phyloP scores from a whole-genome alignment of 352 stramenopile genomes.

The Phytophthora boehmeriae region DNA sequence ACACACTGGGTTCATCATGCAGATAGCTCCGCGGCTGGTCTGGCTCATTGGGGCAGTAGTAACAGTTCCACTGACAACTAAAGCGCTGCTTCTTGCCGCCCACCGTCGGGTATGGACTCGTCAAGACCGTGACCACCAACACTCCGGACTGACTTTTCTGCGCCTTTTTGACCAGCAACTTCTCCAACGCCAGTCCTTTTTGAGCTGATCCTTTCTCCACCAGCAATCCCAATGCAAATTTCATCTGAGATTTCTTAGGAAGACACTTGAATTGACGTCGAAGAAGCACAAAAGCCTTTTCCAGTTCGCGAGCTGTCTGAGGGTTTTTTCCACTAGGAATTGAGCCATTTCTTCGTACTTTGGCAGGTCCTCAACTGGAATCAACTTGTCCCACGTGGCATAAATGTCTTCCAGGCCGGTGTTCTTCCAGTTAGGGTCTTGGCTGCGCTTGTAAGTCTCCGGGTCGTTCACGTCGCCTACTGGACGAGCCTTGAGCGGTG shows the following conservation, averaged over 20 bases:
- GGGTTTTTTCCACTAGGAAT: slow-evolving; percentile 83
- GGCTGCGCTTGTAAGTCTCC: slow-evolving; percentile 87
- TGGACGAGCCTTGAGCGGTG: slow-evolving; percentile 11
- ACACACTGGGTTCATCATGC: slow-evolving; percentile 92
- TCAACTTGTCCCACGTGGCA: slow-evolving; percentile 81
- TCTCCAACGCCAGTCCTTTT: slow-evolving; percentile 63
- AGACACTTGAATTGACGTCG: slow-evolving; percentile 89
- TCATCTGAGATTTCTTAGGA: slow-evolving; percentile 92
- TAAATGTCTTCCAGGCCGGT: slow-evolving; percentile 90
- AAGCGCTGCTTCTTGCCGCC: slow-evolving; percentile 89
- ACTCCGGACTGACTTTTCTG: slow-evolving; percentile 91
- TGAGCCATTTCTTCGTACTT: slow-evolving; percentile 81
- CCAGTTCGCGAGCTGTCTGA: slow-evolving; percentile 78
- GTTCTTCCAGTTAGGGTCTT: slow-evolving; percentile 80
- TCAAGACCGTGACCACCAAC: slow-evolving; percentile 92
- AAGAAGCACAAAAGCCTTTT: slow-evolving; percentile 86
- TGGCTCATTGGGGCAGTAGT: slow-evolving; percentile 95
- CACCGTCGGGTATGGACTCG: slow-evolving; percentile 88
- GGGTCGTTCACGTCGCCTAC: slow-evolving; percentile 73
- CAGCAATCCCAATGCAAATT: slow-evolving; percentile 82
- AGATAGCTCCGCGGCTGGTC: slow-evolving; percentile 92
- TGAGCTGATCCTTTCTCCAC: slow-evolving; percentile 65
- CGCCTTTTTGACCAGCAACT: slow-evolving; percentile 89
- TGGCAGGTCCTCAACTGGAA: slow-evolving; percentile 64
- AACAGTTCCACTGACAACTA: slow-evolving; percentile 95